Conservation (phyloP, 257 asterid species). For the Prunella vulgaris region DNA sequence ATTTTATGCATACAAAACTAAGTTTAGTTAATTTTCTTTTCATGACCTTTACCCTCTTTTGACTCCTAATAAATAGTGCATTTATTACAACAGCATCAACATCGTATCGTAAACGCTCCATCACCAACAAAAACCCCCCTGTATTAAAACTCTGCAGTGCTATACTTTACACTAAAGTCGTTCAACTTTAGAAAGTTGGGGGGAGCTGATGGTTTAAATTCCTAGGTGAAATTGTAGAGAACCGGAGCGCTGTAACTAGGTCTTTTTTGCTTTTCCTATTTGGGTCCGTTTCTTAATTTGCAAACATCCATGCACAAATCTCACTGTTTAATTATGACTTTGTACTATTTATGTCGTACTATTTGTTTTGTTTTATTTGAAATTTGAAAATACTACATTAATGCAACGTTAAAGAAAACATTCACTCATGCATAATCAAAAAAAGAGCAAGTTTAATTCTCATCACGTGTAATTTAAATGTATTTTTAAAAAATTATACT, state of each 20-base stretch:
- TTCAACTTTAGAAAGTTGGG: not conserved
- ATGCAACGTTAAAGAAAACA: not conserved
- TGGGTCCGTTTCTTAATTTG: not conserved
- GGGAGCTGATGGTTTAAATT: not conserved
- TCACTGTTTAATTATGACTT: not conserved
- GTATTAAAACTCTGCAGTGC: constrained; percentile 12
- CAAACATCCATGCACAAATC: constrained; percentile 29
- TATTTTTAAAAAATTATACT: no score
- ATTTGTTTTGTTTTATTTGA: not conserved
- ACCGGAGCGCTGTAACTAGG: constrained; percentile 13
- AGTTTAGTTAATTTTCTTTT: not conserved
- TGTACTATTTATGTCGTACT: not conserved
- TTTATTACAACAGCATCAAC: not conserved
- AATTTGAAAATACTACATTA: no score
- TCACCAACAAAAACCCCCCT: not conserved
- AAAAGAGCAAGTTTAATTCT: no score
- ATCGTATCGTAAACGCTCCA: constrained; percentile 37
- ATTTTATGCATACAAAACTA: no score
- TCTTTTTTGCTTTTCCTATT: not conserved
- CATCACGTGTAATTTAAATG: no score
- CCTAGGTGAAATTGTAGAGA: constrained; percentile 21
- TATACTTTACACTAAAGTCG: not conserved
- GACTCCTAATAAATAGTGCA: constrained; percentile 15
- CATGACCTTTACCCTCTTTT: not conserved
- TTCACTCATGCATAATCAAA: not conserved